Evolutionary conservation across 2,329 filamentous ascomycete genomes (phyloP).

Genomic region (Neofusicoccum umdonicola): DNA sequence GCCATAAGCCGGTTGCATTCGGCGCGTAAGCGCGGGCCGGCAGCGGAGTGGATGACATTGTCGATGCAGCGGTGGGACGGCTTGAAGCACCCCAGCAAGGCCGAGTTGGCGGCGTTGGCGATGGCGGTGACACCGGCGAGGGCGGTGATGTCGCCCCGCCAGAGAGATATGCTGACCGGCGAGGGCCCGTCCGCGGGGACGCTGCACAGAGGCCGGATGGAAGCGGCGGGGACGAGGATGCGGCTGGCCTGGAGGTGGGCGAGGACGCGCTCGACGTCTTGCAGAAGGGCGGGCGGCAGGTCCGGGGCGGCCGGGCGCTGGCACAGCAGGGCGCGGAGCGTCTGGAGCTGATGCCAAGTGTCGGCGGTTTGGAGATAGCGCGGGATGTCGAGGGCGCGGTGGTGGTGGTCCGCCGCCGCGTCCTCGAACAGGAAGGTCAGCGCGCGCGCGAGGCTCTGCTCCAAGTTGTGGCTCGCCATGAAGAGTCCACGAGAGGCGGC

Average conservation of each 20-base stretch:
- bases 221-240: slow-evolving; percentile 19
- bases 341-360: slow-evolving; percentile 18
- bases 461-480: neutral
- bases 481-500: neutral
- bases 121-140: slow-evolving; percentile 33
- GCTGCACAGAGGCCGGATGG: slow-evolving; percentile 16
- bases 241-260: slow-evolving; percentile 20
- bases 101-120: slow-evolving; percentile 36
- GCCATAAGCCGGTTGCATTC: slow-evolving; percentile 30
- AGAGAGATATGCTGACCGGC: slow-evolving; percentile 24
- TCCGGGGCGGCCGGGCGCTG: slow-evolving; percentile 24
- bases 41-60: slow-evolving; percentile 35
- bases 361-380: neutral
- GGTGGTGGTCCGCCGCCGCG: neutral
- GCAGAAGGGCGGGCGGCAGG: slow-evolving; percentile 20
- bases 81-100: slow-evolving; percentile 37
- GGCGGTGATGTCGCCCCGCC: slow-evolving; percentile 37
- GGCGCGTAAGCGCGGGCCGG: slow-evolving; percentile 32
- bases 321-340: slow-evolving; percentile 29
- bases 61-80: slow-evolving; percentile 37
- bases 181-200: neutral
- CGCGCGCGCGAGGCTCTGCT: neutral
- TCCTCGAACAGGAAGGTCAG: slow-evolving; percentile 13
- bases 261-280: slow-evolving; percentile 24
- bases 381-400: neutral